Evolutionary conservation across 306 rosid species (phyloP).

Genomic region (Castanea crenata): DNA sequence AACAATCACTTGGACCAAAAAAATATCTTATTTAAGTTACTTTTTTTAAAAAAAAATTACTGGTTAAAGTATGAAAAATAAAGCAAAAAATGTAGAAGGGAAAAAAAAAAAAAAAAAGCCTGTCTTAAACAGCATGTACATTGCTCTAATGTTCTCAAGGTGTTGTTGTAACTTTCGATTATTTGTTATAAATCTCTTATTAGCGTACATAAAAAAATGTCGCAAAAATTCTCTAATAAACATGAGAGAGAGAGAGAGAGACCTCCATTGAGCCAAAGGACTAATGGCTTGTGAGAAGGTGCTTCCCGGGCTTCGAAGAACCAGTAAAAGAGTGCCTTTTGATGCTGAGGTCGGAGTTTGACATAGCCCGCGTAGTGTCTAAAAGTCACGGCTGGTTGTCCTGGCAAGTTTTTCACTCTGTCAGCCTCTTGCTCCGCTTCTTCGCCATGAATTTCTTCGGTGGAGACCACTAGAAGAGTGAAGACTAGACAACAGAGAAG

Average conservation of each 20-base stretch:
- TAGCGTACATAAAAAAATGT: too few species aligned
- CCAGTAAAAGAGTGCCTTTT: slow-evolving; percentile 71
- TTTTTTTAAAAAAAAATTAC: too few species aligned
- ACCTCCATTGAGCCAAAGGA: slow-evolving; percentile 85
- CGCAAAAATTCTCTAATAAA: not conserved
- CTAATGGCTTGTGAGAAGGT: slow-evolving; percentile 46
- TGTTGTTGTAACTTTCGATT: too few species aligned
- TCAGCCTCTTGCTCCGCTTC: slow-evolving; percentile 41
- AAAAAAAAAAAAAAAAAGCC: too few species aligned
- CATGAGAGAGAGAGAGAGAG: not conserved
- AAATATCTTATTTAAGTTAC: too few species aligned
- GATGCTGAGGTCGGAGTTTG: slow-evolving; percentile 21
- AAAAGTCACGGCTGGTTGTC: slow-evolving; percentile 56
- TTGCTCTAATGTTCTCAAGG: too few species aligned
- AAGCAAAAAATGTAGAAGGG: too few species aligned
- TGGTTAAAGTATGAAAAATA: too few species aligned
- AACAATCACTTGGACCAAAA: too few species aligned
- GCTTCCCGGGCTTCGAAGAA: slow-evolving; percentile 59
- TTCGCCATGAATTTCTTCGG: not conserved
- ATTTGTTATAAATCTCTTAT: too few species aligned
- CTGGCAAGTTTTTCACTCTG: slow-evolving; percentile 50
- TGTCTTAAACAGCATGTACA: too few species aligned
- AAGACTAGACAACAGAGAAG: not conserved
- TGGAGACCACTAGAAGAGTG: not conserved
- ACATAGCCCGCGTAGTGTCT: slow-evolving; percentile 64